Evolutionary conservation across 2,329 filamentous ascomycete genomes (phyloP), one percentile per base, ranked within the genome.

Genomic region (Xylaria sp.): DNA sequence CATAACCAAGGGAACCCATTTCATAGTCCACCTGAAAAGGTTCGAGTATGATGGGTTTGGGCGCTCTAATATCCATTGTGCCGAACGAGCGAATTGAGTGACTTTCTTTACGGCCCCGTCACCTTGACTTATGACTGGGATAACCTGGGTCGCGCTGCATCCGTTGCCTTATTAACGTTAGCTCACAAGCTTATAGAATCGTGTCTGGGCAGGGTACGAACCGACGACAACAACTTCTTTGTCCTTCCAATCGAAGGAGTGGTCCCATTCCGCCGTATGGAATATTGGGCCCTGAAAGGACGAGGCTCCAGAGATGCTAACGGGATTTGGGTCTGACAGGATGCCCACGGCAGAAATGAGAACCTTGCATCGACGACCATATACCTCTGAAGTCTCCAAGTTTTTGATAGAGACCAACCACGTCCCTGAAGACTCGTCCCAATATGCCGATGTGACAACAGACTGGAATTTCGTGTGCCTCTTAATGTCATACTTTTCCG

Each of bases 1-100:
- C 68, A 69, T 69, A 5, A 60, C 68, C 0, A 69, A 54, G 3
- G 68, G 68, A 44, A 69, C 51, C 68, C 68, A 69, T 69, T 47
- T 67, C 68, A 69, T 69, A 5, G 55, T 59, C 60, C 57, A 67
- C 25, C 47, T 67, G 23, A 67, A 69, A 8, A 69, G 60, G 25
- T 50, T 48, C 5, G 68, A 64, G 25, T 69, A 64, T 6, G 44
- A 9, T 1, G 68, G 68, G 13, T 69, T 69, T 9, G 64, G 68
- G 13, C 68, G 68, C 50, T 67, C 64, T 16, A 69, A 54, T 10
- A 69, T 9, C 64, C 64, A 69, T n/a, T 69, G 68, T 1, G 64
- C 60, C 25, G 63, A 53, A 12, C 68, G 68, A 27, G 68, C 68
- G 51, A 69, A 69, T 37, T 69, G 68, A 8, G 55, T 60, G 2